Conservation (phyloP, 1,139 yeast species). For the Pichia norvegensis region DNA sequence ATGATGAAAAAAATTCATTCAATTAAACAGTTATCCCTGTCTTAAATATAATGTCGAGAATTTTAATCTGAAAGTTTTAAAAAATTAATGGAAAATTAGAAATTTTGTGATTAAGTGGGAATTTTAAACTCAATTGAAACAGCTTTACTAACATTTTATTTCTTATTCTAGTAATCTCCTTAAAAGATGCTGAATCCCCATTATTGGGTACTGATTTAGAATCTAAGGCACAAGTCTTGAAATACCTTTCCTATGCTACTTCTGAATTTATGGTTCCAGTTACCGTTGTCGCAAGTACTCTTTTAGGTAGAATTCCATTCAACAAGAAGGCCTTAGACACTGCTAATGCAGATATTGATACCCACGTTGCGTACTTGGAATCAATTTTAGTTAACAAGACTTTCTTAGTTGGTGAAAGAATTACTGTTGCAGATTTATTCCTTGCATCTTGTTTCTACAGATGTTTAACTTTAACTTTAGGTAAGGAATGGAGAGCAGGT, state of each 20-base stretch:
- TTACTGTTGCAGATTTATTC: slow-evolving; percentile 77
- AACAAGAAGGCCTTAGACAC: slow-evolving; percentile 75
- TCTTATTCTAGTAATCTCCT: slow-evolving; percentile 27
- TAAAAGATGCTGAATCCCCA: slow-evolving; percentile 31
- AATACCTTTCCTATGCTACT: slow-evolving; percentile 80
- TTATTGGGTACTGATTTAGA: slow-evolving; percentile 41
- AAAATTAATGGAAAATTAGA: not conserved
- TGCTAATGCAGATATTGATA: slow-evolving; percentile 29
- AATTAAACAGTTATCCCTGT: slow-evolving; percentile 84
- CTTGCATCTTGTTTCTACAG: slow-evolving; percentile 53
- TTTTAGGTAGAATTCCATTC: slow-evolving; percentile 52
- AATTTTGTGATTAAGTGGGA: not conserved
- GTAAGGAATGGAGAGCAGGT: slow-evolving; percentile 64
- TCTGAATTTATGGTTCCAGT: slow-evolving; percentile 50
- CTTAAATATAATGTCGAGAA: slow-evolving; percentile 78
- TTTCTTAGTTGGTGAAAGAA: slow-evolving; percentile 85
- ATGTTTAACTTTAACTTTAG: slow-evolving; percentile 64
- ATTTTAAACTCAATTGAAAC: not conserved
- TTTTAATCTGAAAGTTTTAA: slow-evolving; percentile 37
- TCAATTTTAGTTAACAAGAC: slow-evolving; percentile 66
- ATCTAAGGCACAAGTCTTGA: slow-evolving; percentile 64
- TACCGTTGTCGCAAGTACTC: slow-evolving; percentile 35
- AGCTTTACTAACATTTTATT: slow-evolving; percentile 1
- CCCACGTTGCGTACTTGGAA: slow-evolving; percentile 41
- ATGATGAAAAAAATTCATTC: slow-evolving; percentile 51